Base-by-base conservation (phyloP, 257 asterid species). In the Osmanthus fragrans region DNA sequence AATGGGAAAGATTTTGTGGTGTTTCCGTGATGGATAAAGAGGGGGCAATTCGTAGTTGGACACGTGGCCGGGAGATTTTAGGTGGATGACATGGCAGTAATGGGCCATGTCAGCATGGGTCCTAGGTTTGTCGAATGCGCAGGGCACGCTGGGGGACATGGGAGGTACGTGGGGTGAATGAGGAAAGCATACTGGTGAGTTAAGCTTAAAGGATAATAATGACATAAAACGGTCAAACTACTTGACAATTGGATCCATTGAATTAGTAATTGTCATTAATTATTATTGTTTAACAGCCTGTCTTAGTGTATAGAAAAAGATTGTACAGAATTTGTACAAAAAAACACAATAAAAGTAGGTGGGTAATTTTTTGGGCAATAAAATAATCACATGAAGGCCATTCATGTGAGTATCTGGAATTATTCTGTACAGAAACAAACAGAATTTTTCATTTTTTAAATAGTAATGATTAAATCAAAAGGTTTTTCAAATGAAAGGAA, bases 21-120 rank as follows among this genome's bases (percentile, higher is more conserved):
- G 84, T 68, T 69, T 67, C 25, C 60, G 72, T 12, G 84, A 80
- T 71, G 91, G 92, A 89, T 88, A 91, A 86, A 82, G 87, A 19
- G 85, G 75, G n/a, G 85, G 90, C 87, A 85, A 85, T 86, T 80
- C 78, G 81, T 88, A 85, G 88, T 78, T 70, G 86, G 84, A 74
- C 92, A 91, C 96, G 96, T 92, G 92, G 93, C 73, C 29, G 7
- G 11, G 74, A 29, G 11, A 11, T 81, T 81, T 82, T 72, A 47
- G 75, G 73, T 3, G 64, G 84, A 45, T 85, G 88, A 85, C 79
- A 80, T 88, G 92, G 89, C 78, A 37, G 23, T 76, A 79, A 66
- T 85, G 91, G 95, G 18, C 78, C 96, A 87, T 93, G 92, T 89
- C 86, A 80, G 85, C 84, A 7, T 71, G 70, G 83, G 77, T 81